Conservation (phyloP, 441 rosid genomes). For the Breynia disticha region DNA sequence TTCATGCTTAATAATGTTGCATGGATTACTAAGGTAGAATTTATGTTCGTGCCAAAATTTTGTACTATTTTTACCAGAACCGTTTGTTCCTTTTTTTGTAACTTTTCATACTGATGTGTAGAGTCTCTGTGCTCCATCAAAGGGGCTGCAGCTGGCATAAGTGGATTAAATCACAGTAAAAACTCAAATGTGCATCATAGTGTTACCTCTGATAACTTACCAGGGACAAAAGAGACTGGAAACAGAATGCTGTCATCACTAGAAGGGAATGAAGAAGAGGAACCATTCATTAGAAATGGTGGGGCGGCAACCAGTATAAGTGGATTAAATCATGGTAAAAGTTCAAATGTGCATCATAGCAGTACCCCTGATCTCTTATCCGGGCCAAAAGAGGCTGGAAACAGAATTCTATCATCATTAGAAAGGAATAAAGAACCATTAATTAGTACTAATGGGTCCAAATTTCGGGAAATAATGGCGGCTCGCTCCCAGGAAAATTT, state of each 20-base stretch:
- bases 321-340: too few relatives aligned
- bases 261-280: slow-evolving; percentile 31
- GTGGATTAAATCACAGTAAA: slow-evolving; percentile 35
- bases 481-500: slow-evolving; percentile 27
- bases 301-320: too few relatives aligned
- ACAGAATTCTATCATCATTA: too few relatives aligned
- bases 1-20: not conserved
- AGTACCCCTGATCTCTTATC: too few relatives aligned
- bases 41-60: slow-evolving; percentile 11
- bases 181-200: slow-evolving; percentile 17
- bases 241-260: slow-evolving; percentile 23
- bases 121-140: slow-evolving; percentile 40
- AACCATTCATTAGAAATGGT: slow-evolving; percentile 27
- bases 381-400: too few relatives aligned
- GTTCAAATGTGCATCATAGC: too few relatives aligned
- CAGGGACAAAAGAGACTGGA: slow-evolving; percentile 26
- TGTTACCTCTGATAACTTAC: slow-evolving; percentile 25
- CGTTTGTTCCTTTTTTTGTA: slow-evolving; percentile 5
- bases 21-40: slow-evolving; percentile 7
- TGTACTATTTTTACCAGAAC: slow-evolving; percentile 6
- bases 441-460: slow-evolving; percentile 20
- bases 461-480: slow-evolving; percentile 25
- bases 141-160: slow-evolving; percentile 32
- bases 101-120: slow-evolving; percentile 21
- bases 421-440: too few relatives aligned